Evolutionary conservation across 129 eudicot species (phyloP).

Genomic region (Artemisia annua): DNA sequence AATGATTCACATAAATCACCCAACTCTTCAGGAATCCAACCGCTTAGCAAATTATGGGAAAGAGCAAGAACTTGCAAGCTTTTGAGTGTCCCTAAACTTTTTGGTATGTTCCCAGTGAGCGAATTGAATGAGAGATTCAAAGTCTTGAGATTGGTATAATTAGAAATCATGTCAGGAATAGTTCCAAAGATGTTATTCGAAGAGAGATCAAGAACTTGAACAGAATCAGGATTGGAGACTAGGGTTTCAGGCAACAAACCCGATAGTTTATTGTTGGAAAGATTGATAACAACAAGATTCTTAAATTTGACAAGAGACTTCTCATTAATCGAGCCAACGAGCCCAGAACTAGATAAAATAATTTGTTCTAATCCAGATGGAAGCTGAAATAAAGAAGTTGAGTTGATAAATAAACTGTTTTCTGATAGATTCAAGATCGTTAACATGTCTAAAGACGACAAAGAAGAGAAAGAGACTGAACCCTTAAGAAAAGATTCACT

Average conservation of each 20-base stretch:
- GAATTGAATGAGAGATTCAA: constrained; percentile 58
- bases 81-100: constrained; percentile 45
- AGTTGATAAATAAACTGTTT: constrained; percentile 52
- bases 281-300: constrained; percentile 57
- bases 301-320: constrained; percentile 43
- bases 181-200: constrained; percentile 49
- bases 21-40: constrained; percentile 73
- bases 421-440: constrained; percentile 60
- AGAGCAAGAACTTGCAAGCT: constrained; percentile 66
- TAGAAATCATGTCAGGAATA: constrained; percentile 57
- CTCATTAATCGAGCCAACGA: constrained; percentile 55
- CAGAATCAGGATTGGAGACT: constrained; percentile 38
- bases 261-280: constrained; percentile 60
- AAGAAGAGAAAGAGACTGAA: constrained; percentile 49
- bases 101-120: constrained; percentile 59
- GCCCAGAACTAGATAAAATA: constrained; percentile 58
- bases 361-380: constrained; percentile 63
- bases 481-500: constrained; percentile 55
- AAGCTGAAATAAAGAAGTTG: constrained; percentile 62
- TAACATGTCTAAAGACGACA: constrained; percentile 66
- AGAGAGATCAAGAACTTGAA: constrained; percentile 66
- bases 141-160: constrained; percentile 57
- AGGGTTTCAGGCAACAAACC: constrained; percentile 64
- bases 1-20: constrained; percentile 60
- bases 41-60: constrained; percentile 75